Evolutionary conservation across 768 basidiomycete genomes (phyloP).

Genomic region (Trametes meyenii): DNA sequence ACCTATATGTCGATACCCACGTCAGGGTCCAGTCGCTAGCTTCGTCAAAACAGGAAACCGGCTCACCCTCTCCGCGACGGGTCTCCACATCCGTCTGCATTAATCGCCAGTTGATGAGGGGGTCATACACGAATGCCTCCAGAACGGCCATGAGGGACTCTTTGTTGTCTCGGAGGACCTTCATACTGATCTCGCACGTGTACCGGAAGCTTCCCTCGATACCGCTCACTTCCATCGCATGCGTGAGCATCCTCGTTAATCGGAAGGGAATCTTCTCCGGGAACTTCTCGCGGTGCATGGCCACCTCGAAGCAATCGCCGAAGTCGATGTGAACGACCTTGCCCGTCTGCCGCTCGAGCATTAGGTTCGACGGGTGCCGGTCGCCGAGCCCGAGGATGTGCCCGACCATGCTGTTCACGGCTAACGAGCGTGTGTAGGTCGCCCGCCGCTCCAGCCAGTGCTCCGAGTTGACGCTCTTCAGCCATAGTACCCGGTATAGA

Average conservation of each 20-base stretch:
- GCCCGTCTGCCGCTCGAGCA: slow-evolving; percentile 89
- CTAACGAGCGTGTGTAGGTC: slow-evolving; percentile 93
- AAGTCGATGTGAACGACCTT: slow-evolving; percentile 97
- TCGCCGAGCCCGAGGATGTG: slow-evolving; percentile 98
- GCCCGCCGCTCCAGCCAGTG: slow-evolving; percentile 97
- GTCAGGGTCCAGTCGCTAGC: slow-evolving; percentile 4
- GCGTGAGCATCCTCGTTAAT: slow-evolving; percentile 95
- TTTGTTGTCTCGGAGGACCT: slow-evolving; percentile 93
- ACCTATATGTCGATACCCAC: not conserved
- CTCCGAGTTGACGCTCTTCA: slow-evolving; percentile 93
- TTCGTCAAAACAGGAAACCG: not conserved
- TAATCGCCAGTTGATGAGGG: slow-evolving; percentile 95
- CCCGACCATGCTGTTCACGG: slow-evolving; percentile 98
- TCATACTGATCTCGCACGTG: slow-evolving; percentile 98
- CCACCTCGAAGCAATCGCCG: slow-evolving; percentile 98
- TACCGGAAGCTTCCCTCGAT: slow-evolving; percentile 97
- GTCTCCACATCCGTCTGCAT: slow-evolving; percentile 82
- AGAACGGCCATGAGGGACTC: slow-evolving; percentile 99
- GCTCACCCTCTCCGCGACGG: slow-evolving; percentile 66
- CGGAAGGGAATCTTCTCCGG: slow-evolving; percentile 99
- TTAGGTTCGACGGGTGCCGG: slow-evolving; percentile 93
- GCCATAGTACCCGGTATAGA: slow-evolving; percentile 93
- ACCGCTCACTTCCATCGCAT: slow-evolving; percentile 99
- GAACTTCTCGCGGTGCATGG: slow-evolving; percentile 98
- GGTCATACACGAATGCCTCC: slow-evolving; percentile 98